Evolutionary conservation across 805 yeast species (phyloP), one percentile per base, ranked within the genome.

Genomic region (Yamadazyma philogaea): DNA sequence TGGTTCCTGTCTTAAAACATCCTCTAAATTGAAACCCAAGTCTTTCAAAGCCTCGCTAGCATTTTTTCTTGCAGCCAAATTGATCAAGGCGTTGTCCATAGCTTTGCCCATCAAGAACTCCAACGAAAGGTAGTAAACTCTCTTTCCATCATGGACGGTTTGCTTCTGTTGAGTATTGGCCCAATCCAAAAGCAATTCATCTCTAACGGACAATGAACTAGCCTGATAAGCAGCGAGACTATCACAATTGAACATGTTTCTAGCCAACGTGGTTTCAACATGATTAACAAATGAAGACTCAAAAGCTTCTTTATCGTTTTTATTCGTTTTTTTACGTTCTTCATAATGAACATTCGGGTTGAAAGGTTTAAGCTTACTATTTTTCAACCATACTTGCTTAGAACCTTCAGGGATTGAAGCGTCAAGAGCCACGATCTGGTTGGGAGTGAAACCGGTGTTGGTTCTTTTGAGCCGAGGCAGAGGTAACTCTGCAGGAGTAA

Each of bases 101-200:
- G 96, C 96, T 56, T 96, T 78, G 34, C 97, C 97, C 96, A 89
- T 87, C 49, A 89, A 70, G 60, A 87, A 89, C 66, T 89, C 97
- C 52, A 89, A 72, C 3, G 95, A 86, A 47, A 89, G 63, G 60
- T 89, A 89, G 65, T 89, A 89, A 32, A 89, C 83, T 49, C 97
- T 74, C 67, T 89, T 89, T 37, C 84, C 86, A 57, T 86, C 95
- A 54, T 78, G 81, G 36, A 83, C 64, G 12, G 96, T 88, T 64
- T 87, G 93, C 56, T 79, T 75, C 65, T 89, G 96, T 66, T 89
- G 96, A 30, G 97, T 89, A 63, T 83, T 81, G 61, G 90, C 89
- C 97, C 96, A 89, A 54, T 87, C 87, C 36, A 87, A 74, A 52
- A 87, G 75, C 57, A 89, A 69, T 40, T 82, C 81, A 63, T 90